Evolutionary conservation across 441 rosid species (phyloP).

Genomic region (Corymbia calophylla): DNA sequence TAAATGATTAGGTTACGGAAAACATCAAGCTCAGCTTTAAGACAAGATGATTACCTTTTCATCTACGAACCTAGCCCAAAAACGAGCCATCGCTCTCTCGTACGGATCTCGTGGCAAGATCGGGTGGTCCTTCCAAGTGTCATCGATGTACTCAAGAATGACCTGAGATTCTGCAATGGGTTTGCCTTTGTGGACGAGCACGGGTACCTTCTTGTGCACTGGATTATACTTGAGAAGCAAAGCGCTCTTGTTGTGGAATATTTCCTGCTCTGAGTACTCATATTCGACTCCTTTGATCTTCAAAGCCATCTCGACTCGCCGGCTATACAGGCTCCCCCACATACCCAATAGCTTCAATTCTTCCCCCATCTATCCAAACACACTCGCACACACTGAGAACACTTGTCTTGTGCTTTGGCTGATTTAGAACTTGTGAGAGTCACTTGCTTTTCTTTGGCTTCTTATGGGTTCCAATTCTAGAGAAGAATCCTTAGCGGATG

Average conservation of each 20-base stretch:
- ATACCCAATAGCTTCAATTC: conserved; percentile 24
- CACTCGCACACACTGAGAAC: not conserved
- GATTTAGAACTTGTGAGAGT: not conserved
- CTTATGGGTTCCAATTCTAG: not conserved
- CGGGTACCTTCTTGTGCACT: conserved; percentile 36
- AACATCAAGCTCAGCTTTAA: not conserved
- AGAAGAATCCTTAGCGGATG: not conserved
- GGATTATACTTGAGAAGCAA: conserved; percentile 39
- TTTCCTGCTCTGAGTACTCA: conserved; percentile 35
- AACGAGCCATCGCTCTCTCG: conserved; percentile 45
- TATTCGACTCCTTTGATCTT: conserved; percentile 32
- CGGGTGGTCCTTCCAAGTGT: conserved; percentile 36
- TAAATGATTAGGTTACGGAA: not conserved
- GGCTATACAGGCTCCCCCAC: conserved; percentile 33
- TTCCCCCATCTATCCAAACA: not conserved
- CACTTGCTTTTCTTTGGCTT: not conserved
- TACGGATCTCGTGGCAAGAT: conserved; percentile 45
- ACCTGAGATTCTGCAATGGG: conserved; percentile 30
- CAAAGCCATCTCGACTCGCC: conserved; percentile 32
- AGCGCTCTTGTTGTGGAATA: conserved; percentile 21
- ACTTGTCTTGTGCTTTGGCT: not conserved
- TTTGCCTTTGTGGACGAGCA: conserved; percentile 32
- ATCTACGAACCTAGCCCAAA: conserved; percentile 50
- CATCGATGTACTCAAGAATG: conserved; percentile 46
- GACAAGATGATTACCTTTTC: not conserved